phyloP scores from a whole-genome alignment of 768 basidiomycete species.

The Neoboletus magnificus region DNA sequence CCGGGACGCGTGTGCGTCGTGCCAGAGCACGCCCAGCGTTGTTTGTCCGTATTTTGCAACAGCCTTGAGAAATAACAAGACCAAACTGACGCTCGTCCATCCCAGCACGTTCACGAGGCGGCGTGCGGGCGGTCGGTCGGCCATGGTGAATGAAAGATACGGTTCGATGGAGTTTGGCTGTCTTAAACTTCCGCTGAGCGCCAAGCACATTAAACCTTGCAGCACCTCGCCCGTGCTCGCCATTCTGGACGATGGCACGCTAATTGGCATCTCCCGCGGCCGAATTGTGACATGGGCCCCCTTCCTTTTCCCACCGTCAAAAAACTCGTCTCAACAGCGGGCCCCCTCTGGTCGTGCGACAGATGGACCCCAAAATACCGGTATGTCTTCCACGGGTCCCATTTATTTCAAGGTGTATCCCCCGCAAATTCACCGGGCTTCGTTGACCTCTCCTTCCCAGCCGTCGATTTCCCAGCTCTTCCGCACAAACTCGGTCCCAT shows the following conservation, averaged over 20 bases:
- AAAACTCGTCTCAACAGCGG: not conserved
- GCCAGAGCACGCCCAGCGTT: constrained; percentile 21
- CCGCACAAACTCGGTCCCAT: constrained; percentile 26
- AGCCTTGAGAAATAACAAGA: constrained; percentile 32
- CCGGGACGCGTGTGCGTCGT: constrained; percentile 25
- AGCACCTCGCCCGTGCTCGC: constrained; percentile 16
- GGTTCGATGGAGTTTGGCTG: not conserved
- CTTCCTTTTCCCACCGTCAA: not conserved
- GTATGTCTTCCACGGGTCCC: constrained; percentile 12
- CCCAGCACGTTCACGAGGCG: not conserved
- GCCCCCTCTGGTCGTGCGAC: not conserved
- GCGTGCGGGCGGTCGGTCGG: not conserved
- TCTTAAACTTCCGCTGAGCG: not conserved
- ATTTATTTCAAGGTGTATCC: not conserved
- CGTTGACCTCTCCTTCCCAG: constrained; percentile 1
- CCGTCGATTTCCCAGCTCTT: constrained; percentile 28
- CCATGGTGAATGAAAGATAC: constrained; percentile 9
- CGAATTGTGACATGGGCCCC: too few species aligned
- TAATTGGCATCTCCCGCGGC: not conserved
- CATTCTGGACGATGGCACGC: constrained; percentile 17
- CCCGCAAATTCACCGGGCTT: not conserved
- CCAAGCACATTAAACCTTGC: not conserved
- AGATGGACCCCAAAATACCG: constrained; percentile 23
- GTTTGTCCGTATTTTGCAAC: constrained; percentile 34
- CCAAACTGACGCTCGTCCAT: constrained; percentile 26